A percentile compares a stretch with the other conserved stretches of the same genome.
Evolutionary conservation across 129 eudicot genomes (phyloP).

Genomic region (Pseudognaphalium luteoalbum): DNA sequence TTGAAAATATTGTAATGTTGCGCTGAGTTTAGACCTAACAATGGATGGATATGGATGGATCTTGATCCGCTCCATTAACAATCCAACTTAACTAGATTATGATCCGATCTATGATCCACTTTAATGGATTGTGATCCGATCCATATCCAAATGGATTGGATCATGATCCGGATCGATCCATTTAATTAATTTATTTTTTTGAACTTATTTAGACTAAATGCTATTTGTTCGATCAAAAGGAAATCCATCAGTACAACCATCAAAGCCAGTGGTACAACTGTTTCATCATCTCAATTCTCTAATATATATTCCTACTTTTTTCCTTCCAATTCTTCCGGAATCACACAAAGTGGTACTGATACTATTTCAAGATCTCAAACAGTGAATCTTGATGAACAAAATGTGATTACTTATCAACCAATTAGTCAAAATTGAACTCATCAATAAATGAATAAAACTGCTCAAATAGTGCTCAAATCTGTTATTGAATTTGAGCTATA

Average conservation of each 20-base stretch:
- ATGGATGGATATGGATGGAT: no score
- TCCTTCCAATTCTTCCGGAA: conserved; percentile 56
- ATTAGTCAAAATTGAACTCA: conserved; percentile 27
- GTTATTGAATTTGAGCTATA: conserved; percentile 26
- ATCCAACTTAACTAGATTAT: no score
- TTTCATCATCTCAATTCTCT: conserved; percentile 47
- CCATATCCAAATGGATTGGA: no score
- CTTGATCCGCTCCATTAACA: no score
- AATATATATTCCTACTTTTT: conserved; percentile 49
- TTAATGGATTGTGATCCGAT: no score
- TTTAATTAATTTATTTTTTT: no score
- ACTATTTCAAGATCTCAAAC: conserved; percentile 33
- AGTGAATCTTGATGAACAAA: conserved; percentile 24
- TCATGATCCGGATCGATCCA: no score
- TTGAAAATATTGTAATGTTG: no score
- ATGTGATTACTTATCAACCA: conserved; percentile 25
- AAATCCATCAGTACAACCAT: neutral
- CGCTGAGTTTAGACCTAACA: no score
- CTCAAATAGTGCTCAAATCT: conserved; percentile 21
- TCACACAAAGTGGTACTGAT: conserved; percentile 15
- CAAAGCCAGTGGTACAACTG: conserved; percentile 25
- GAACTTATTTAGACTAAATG: no score
- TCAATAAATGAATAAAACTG: conserved; percentile 32
- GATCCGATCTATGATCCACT: no score
- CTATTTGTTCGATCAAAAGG: no score